phyloP scores from a whole-genome alignment of 139 green algal genomes.

The Closterium sp. region DNA sequence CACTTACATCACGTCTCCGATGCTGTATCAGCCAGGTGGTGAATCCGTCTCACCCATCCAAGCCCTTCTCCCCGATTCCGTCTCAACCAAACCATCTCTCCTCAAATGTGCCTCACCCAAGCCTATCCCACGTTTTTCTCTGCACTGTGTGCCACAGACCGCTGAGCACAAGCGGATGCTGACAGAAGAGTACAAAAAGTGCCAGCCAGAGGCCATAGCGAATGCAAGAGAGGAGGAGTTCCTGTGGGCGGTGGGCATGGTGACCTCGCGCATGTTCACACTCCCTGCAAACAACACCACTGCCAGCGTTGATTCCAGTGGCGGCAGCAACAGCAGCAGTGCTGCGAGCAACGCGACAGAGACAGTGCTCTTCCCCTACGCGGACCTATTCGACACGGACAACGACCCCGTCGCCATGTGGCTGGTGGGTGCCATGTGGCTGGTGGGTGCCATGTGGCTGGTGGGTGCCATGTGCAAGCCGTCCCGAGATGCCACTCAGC shows the following conservation, averaged over 20 bases:
- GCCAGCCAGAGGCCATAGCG: neutral
- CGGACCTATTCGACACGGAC: neutral
- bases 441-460: too few species aligned
- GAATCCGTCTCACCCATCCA: too few species aligned
- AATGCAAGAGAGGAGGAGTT: neutral
- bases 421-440: too few species aligned
- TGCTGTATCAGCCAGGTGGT: too few species aligned
- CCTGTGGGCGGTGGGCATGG: neutral
- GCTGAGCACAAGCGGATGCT: neutral
- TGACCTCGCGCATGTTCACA: neutral
- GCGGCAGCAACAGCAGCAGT: neutral
- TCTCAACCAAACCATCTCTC: neutral
- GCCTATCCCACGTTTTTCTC: neutral
- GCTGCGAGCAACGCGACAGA: neutral
- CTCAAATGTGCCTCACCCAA: neutral
- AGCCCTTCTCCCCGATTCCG: neutral
- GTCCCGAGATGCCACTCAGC: neutral
- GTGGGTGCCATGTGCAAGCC: neutral
- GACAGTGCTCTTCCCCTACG: neutral
- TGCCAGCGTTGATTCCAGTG: neutral
- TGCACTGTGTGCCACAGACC: neutral
- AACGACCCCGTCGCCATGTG: neutral
- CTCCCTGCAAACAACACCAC: neutral
- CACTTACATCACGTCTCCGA: too few species aligned
- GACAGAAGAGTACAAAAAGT: neutral